These are phyloP conservation scores for Russula virescens DNA, from an alignment of 768 basidiomycete genomes.

Conservation along the genomic window DNA sequence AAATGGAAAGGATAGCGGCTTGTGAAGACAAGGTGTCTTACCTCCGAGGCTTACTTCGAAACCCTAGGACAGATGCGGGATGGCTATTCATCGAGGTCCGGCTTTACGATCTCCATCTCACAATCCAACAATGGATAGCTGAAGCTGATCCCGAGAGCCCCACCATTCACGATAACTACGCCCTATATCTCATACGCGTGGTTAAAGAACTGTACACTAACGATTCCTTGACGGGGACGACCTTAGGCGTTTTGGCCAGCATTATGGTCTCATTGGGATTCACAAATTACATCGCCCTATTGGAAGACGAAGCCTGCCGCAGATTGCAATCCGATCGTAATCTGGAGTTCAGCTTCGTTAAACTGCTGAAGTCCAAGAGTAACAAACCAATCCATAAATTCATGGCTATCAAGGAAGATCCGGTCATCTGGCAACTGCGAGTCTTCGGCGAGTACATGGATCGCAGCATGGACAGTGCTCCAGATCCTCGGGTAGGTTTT, in stretches of 20 bases:
- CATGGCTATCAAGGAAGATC: constrained; percentile 52
- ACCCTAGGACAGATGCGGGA: constrained; percentile 39
- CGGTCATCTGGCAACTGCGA: constrained; percentile 62
- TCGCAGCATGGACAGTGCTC: constrained; percentile 57
- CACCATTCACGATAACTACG: constrained; percentile 40
- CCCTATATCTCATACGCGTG: constrained; percentile 42
- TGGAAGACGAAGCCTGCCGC: constrained; percentile 26
- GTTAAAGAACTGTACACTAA: constrained; percentile 42
- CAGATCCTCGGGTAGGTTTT: constrained; percentile 55
- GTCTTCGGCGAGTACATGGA: constrained; percentile 69
- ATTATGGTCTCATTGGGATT: constrained; percentile 47
- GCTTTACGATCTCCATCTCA: constrained; percentile 48
- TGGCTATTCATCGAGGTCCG: constrained; percentile 46
- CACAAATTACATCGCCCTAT: constrained; percentile 31
- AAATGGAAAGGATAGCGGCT: constrained; percentile 33
- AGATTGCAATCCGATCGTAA: constrained; percentile 24
- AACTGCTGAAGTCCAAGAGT: constrained; percentile 46
- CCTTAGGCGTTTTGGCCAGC: constrained; percentile 34
- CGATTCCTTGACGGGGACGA: constrained; percentile 34
- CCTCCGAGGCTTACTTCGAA: constrained; percentile 40
- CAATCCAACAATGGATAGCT: constrained; percentile 48
- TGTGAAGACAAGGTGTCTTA: constrained; percentile 31
- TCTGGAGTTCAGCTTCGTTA: constrained; percentile 49
- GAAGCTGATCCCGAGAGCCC: constrained; percentile 36
- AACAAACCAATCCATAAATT: constrained; percentile 39